phyloP scores from a whole-genome alignment of 2,329 filamentous ascomycete species.

The Dothideomycetidae sp. region DNA sequence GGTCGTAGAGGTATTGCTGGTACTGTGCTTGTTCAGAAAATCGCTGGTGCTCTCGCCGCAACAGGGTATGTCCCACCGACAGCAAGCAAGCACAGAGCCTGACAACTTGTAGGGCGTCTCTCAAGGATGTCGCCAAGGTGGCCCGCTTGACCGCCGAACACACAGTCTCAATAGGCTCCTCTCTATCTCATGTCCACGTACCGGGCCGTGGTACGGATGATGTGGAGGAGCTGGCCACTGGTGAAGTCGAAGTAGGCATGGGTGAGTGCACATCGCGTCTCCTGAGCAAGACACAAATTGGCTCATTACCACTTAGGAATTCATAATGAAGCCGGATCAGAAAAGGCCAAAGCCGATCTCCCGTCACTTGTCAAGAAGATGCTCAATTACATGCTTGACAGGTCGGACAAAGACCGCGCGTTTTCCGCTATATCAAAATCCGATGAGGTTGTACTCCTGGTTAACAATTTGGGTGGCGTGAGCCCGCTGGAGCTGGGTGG shows the following conservation, averaged over 20 bases:
- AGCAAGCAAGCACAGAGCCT: background rate
- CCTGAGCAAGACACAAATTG: background rate
- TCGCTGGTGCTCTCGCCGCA: conserved; percentile 69
- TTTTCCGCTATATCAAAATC: conserved; percentile 49
- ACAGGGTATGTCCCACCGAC: conserved; percentile 36
- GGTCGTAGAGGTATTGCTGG: conserved; percentile 82
- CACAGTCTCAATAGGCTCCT: conserved; percentile 71
- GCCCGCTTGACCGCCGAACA: conserved; percentile 61
- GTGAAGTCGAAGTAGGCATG: conserved; percentile 56
- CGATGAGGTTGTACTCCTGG: conserved; percentile 51
- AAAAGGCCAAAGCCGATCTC: conserved; percentile 29
- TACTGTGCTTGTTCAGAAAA: conserved; percentile 82
- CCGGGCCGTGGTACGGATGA: conserved; percentile 53
- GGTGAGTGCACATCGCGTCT: conserved; percentile 24
- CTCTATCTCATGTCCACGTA: conserved; percentile 82
- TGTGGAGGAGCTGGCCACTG: conserved; percentile 42
- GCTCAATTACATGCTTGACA: conserved; percentile 50
- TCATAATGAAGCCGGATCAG: conserved; percentile 43
- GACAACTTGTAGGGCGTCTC: conserved; percentile 23
- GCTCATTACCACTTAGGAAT: conserved; percentile 27
- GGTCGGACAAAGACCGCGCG: conserved; percentile 51
- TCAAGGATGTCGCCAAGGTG: conserved; percentile 59
- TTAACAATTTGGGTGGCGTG: conserved; percentile 66
- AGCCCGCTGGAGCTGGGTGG: conserved; percentile 58
- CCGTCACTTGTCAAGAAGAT: conserved; percentile 40